Evolutionary conservation across 176 grass and related monocot genomes (phyloP).

Genomic region (Eragrostis curvula): DNA sequence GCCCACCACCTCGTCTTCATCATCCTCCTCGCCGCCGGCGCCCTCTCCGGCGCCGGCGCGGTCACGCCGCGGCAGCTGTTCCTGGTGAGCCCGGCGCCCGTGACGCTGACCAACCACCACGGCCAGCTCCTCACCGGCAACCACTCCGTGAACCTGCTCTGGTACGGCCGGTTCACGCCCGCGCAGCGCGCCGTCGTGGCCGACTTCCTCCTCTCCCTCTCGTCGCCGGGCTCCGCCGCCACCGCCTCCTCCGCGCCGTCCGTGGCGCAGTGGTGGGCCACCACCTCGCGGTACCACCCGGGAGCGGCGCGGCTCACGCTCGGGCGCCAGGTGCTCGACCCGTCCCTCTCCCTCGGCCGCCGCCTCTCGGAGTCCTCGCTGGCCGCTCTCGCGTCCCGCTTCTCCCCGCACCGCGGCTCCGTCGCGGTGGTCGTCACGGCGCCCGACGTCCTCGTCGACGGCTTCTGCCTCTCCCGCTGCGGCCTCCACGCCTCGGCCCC

Average conservation of each 20-base stretch:
- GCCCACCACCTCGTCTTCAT: slow-evolving; percentile 27
- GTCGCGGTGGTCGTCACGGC: slow-evolving; percentile 58
- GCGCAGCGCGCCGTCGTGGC: slow-evolving; percentile 68
- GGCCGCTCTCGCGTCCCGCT: slow-evolving; percentile 49
- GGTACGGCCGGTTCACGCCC: slow-evolving; percentile 72
- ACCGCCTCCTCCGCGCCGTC: slow-evolving; percentile 17
- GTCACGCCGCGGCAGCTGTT: slow-evolving; percentile 55
- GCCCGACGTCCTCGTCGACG: slow-evolving; percentile 61
- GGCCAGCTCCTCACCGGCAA: slow-evolving; percentile 73
- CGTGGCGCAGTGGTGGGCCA: slow-evolving; percentile 67
- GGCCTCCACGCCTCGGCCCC: slow-evolving; percentile 65
- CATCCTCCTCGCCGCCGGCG: slow-evolving; percentile 21
- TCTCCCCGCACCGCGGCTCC: slow-evolving; percentile 60
- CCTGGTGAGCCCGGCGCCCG: slow-evolving; percentile 54
- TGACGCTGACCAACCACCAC: slow-evolving; percentile 68
- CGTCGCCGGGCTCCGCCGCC: not conserved
- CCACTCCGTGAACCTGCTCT: slow-evolving; percentile 70
- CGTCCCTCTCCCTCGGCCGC: slow-evolving; percentile 40
- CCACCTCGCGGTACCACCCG: slow-evolving; percentile 62
- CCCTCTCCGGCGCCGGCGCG: slow-evolving; percentile 11
- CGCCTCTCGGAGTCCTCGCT: slow-evolving; percentile 51
- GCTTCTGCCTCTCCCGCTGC: slow-evolving; percentile 76
- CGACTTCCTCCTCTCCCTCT: slow-evolving; percentile 73
- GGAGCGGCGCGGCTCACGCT: slow-evolving; percentile 57
- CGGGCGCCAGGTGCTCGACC: slow-evolving; percentile 63